These are phyloP conservation scores for Entophlyctis luteolus DNA, from an alignment of 192 early-diverging fungal genomes.

Conservation along the genomic window DNA sequence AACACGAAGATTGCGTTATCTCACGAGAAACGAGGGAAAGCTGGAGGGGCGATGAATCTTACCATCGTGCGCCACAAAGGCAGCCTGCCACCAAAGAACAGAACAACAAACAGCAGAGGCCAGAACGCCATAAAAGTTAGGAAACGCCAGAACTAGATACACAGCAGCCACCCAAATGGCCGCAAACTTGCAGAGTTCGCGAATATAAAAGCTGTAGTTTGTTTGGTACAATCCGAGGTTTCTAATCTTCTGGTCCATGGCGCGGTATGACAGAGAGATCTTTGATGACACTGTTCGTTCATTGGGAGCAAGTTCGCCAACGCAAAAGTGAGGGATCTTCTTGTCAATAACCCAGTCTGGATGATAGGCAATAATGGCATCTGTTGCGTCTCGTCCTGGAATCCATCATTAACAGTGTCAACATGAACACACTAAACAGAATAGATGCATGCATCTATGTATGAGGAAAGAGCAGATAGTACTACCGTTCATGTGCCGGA, in stretches of 20 bases:
- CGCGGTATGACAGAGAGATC: slow-evolving; percentile 52
- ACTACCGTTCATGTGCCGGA: slow-evolving; percentile 79
- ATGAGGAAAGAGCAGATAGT: background rate
- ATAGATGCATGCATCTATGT: too few relatives aligned
- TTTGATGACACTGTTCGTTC: background rate
- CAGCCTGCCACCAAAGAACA: slow-evolving; percentile 69
- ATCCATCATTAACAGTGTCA: too few relatives aligned
- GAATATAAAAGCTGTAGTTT: slow-evolving; percentile 49
- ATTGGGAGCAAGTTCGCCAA: slow-evolving; percentile 59
- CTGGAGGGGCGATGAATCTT: background rate
- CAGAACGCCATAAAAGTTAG: slow-evolving; percentile 25
- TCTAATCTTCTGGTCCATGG: slow-evolving; percentile 63
- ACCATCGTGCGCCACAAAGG: slow-evolving; percentile 89
- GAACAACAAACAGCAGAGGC: slow-evolving; percentile 21
- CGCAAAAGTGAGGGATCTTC: slow-evolving; percentile 73
- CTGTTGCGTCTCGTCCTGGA: slow-evolving; percentile 79
- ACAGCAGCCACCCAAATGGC: slow-evolving; percentile 33
- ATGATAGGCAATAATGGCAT: slow-evolving; percentile 82
- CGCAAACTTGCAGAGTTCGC: slow-evolving; percentile 45
- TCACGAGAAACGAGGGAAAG: background rate
- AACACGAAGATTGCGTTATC: background rate
- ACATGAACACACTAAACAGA: too few relatives aligned
- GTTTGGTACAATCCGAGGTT: slow-evolving; percentile 65
- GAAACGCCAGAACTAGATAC: slow-evolving; percentile 25
- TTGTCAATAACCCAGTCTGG: slow-evolving; percentile 73